Base-by-base conservation (phyloP, 192 early-diverging fungal species). In the Obelidium mucronatum region DNA sequence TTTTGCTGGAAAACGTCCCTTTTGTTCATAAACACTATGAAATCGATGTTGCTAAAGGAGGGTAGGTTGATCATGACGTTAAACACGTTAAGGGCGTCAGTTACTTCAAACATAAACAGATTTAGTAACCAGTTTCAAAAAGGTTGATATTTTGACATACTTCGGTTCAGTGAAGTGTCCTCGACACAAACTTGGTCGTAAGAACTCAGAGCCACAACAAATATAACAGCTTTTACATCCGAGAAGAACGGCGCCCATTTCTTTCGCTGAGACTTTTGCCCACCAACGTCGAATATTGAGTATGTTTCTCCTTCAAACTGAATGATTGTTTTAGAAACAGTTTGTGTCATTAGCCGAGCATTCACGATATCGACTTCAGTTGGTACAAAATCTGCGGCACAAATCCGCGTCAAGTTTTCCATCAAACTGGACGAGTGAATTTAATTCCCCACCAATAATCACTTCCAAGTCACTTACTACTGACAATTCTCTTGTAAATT, bases 1-100 rank as follows among this genome's bases (percentile, higher is more conserved):
- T 98, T 98, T 73, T 94, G 90, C 65, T 86, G 87, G 86, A 98
- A 97, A 26, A 95, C 86, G 87, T 98, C 96, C 75, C 96, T 95
- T 85, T 98, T 98, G 91, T 98, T 98, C 59, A 98, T 85, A 89
- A 98, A 98, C 53, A 98, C 85, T 73, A 98, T 98, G 35, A 98
- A 95, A 22, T 94, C 94, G 1, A 95, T 97, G 77, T 94, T 93
- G 31, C 92, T 90, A 63, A 98, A 98, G 94, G 94, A 95, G 65
- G 94, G 88, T 68, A 90, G 92, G 83, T 97, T 98, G 84, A 95
- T 96, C 78, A 98, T 96, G 1, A 94, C 94, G 76, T 95, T 95
- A 78, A 98, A 98, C 64, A 98, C 85, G 8, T 94, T 95, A 77
- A 98, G 83, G n/a, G 95, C 93, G 81, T 98, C 96, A 68, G 93